phyloP scores from a whole-genome alignment of 2,329 filamentous ascomycete genomes.

The Penicillium aurantiogriseum region DNA sequence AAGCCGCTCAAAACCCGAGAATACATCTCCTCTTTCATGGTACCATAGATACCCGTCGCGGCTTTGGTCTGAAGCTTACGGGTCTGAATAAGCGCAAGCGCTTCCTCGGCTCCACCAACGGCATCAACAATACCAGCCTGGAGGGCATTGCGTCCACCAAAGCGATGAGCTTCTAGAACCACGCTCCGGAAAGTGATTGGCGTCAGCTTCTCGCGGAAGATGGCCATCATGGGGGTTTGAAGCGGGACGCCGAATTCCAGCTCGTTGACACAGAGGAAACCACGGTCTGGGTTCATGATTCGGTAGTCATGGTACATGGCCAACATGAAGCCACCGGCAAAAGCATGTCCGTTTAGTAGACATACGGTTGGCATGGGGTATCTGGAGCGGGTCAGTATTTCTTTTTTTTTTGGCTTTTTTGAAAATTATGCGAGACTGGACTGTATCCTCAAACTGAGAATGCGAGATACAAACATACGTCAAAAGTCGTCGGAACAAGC shows the following conservation, averaged over 20 bases:
- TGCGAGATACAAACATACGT: conserved; percentile 42
- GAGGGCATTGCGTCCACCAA: conserved; percentile 62
- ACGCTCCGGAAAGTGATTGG: conserved; percentile 59
- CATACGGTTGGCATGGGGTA: conserved; percentile 81
- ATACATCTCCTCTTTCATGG: conserved; percentile 75
- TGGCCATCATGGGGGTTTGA: conserved; percentile 67
- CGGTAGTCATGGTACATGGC: conserved; percentile 83
- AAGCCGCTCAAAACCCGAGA: conserved; percentile 62
- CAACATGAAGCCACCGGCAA: conserved; percentile 78
- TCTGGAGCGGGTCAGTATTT: conserved; percentile 27
- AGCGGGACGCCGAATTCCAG: conserved; percentile 76
- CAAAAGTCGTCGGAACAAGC: conserved; percentile 63
- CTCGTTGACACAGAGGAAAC: conserved; percentile 80
- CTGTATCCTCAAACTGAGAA: background rate
- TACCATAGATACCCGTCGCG: conserved; percentile 65
- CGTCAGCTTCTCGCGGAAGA: conserved; percentile 70
- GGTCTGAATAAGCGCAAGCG: conserved; percentile 59
- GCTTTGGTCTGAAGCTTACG: conserved; percentile 61
- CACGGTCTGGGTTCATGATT: conserved; percentile 66
- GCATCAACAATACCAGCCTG: conserved; percentile 67
- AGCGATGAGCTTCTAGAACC: conserved; percentile 72
- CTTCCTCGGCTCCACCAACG: conserved; percentile 64
- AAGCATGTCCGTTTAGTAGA: conserved; percentile 76
- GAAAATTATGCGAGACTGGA: background rate
- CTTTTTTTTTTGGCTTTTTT: background rate